These are phyloP conservation scores for Daldinia sp. DNA, from an alignment of 2,329 filamentous ascomycete species.

Conservation along the genomic window DNA sequence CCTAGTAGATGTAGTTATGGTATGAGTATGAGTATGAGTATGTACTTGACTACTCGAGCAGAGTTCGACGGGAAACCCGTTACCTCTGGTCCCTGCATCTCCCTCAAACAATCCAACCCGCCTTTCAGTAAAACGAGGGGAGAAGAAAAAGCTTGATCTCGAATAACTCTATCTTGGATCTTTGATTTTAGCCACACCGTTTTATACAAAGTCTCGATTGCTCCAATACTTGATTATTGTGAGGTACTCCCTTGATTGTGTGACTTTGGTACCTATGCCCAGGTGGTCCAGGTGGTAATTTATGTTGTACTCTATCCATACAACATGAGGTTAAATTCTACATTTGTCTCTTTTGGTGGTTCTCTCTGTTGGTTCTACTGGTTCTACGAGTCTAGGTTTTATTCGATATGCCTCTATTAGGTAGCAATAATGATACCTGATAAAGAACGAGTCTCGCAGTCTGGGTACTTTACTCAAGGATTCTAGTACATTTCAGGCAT, in stretches of 20 bases:
- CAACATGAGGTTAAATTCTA: conserved; percentile 3
- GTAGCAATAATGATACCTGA: conserved; percentile 20
- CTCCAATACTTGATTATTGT: conserved; percentile 3
- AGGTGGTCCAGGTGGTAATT: neutral
- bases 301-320: conserved; percentile 5
- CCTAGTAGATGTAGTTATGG: too few species aligned
- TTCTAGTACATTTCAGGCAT: conserved; percentile 5
- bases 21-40: too few species aligned
- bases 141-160: conserved; percentile 31
- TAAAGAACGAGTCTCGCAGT: conserved; percentile 4
- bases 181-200: conserved; percentile 35
- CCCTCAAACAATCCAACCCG: conserved; percentile 7
- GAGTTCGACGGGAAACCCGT: conserved; percentile 22
- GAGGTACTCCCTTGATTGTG: neutral
- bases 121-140: neutral
- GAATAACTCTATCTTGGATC: conserved; percentile 39
- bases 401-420: conserved; percentile 26
- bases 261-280: neutral
- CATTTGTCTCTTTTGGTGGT: neutral
- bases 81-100: conserved; percentile 37
- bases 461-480: conserved; percentile 3
- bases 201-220: conserved; percentile 35
- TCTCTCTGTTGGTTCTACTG: neutral
- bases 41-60: conserved; percentile 20
- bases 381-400: conserved; percentile 1